Evolutionary conservation across 2,329 filamentous ascomycete species (phyloP), one percentile per base, ranked within the genome.

Genomic region (Zarea fungicola): DNA sequence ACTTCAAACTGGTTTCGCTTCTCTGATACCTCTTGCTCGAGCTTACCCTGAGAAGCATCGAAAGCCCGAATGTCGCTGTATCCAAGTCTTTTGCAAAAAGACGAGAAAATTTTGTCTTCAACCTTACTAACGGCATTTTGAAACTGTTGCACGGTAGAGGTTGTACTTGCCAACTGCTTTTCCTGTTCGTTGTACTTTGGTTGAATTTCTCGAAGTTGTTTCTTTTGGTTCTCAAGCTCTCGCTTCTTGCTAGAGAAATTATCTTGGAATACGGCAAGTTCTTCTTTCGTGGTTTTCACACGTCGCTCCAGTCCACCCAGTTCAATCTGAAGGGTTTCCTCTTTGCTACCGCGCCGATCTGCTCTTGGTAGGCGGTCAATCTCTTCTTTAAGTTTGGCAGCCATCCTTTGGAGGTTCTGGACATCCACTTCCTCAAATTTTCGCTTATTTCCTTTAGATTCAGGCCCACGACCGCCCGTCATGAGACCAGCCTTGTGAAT

Each of bases 401-500:
- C 85, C 58, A 89, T 75, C 54, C 83, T 84, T 58, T 85, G 80
- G n/a, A 96, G 74, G 52, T 88, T 88, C 55, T 95, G 88, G 25
- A 96, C 82, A 58, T 96, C 90, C 7, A 86, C 81, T 58, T 96
- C 91, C 60, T 96, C 91, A 69, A 95, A 97, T 45, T 87, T 81
- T 50, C 89, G 85, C 55, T 89, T 87, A 51, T 80, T 81, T 48
- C 84, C 83, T 64, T 87, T 88, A 40, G 83, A 79, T 39, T 86
- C 81, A 1, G 83, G 84, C 25, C 89, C 85, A 53, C 90, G 86
- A 56, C 93, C 93, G 75, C 93, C 93, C 42, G 93, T 97, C 86
- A 99, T 97, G 46, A 95, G 77, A 61, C 93, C 93, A 39, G 88
- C 90, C 65, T 97, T 97, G 72, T 96, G 90, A 55, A 99, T 96